Evolutionary conservation across 306 rosid species (phyloP), one percentile per base, ranked within the genome.

Genomic region (Dalbergia cultrata): DNA sequence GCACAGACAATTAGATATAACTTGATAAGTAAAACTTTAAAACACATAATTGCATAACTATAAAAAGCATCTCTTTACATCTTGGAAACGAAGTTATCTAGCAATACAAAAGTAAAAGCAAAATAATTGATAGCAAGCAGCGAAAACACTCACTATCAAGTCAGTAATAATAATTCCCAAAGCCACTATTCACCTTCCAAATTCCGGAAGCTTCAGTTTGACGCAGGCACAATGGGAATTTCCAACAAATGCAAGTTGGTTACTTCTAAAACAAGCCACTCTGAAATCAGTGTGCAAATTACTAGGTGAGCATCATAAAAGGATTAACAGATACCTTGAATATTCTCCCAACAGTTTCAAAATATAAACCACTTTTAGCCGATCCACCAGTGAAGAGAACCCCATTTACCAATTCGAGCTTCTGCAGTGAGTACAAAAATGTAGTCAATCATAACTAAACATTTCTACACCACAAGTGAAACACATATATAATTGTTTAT

Each of bases 331-430:
- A 49, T 86, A 94, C 98, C 98, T 91, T 52, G 57, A 91, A 91
- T 76, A 94, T 88, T 74, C 41, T 86, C 64, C 80, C 76, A 68
- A 77, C 87, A 72, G 87, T 76, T 67, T 89, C 84, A 80, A 83
- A 90, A 85, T 94, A 94, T 59, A 80, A 75, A 53, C 97, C 98
- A 17, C 63, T 50, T 41, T 94, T 88, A 54, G 91, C 97, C 92
- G 87, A 87, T 6, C 98, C 98, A 73, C 98, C 97, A 17, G 98
- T 94, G 85, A 94, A 92, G 70, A 94, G 91, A 84, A 92, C 93
- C 52, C 98, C 98, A 77, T 94, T 94, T 72, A 94, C 94, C 80
- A 94, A 78, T 31, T 88, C 76, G 9, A 94, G 97, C 83, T 92
- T 94, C 98, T 94, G 97, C 88, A 88, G 68, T 67, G 83, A 79